These are phyloP conservation scores for Podospora australis DNA, from an alignment of 495 filamentous ascomycete genomes.

Conservation along the genomic window DNA sequence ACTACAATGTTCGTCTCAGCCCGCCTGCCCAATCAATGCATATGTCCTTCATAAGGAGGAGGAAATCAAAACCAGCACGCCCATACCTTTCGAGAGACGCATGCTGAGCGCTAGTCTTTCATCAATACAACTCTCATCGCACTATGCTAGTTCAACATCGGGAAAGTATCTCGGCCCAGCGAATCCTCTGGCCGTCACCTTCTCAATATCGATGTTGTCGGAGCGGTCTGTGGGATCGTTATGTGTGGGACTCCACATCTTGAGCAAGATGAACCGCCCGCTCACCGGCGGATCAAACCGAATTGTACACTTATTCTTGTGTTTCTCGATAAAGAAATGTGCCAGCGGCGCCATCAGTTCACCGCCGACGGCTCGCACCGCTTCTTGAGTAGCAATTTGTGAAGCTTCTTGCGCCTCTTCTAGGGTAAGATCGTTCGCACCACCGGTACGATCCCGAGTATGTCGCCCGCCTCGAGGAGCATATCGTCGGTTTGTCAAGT, in stretches of 20 bases:
- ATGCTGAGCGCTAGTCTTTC: too few species aligned
- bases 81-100: background rate
- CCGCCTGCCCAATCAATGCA: too few species aligned
- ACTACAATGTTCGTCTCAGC: too few species aligned
- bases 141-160: constrained; percentile 13
- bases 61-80: background rate
- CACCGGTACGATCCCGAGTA: constrained; percentile 5
- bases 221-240: constrained; percentile 38
- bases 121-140: too few species aligned
- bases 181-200: constrained; percentile 70
- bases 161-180: constrained; percentile 75
- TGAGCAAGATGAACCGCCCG: constrained; percentile 72
- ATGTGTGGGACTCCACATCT: constrained; percentile 69
- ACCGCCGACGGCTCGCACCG: constrained; percentile 47
- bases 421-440: constrained; percentile 30
- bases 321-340: constrained; percentile 68
- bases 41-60: too few species aligned
- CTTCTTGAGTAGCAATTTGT: constrained; percentile 48
- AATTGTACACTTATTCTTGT: constrained; percentile 78
- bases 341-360: constrained; percentile 64
- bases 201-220: constrained; percentile 81
- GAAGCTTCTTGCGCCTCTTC: constrained; percentile 46
- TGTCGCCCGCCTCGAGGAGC: background rate
- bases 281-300: constrained; percentile 85
- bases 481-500: background rate